These are phyloP conservation scores for Musa troglodytarum DNA, from an alignment of 176 grass and related monocot genomes.

Conservation along the genomic window DNA sequence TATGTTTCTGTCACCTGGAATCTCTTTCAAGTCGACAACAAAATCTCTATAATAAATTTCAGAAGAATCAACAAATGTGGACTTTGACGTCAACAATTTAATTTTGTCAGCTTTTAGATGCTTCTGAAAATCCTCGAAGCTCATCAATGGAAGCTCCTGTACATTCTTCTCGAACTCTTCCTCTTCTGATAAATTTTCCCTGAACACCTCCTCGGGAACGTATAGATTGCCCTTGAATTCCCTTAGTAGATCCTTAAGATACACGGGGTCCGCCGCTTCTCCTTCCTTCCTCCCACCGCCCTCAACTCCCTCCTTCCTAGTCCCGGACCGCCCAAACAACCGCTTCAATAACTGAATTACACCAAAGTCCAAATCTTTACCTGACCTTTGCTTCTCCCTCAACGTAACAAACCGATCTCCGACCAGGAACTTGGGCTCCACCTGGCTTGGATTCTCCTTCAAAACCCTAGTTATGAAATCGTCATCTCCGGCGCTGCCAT, in stretches of 20 bases:
- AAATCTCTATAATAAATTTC: slow-evolving; percentile 21
- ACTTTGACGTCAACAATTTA: slow-evolving; percentile 20
- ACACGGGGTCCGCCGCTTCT: background rate
- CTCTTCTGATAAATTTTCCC: slow-evolving; percentile 22
- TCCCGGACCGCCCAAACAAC: background rate
- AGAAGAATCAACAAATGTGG: background rate
- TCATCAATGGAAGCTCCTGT: slow-evolving; percentile 22
- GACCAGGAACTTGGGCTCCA: slow-evolving; percentile 31
- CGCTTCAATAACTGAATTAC: slow-evolving; percentile 4
- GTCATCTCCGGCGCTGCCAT: slow-evolving; percentile 5
- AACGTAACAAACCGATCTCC: slow-evolving; percentile 30
- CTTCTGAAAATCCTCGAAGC: slow-evolving; percentile 28
- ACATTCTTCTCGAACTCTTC: slow-evolving; percentile 22
- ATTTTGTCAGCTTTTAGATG: slow-evolving; percentile 24
- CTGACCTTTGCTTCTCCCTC: slow-evolving; percentile 26
- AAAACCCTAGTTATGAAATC: slow-evolving; percentile 31
- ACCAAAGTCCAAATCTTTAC: background rate
- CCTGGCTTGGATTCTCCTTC: slow-evolving; percentile 33
- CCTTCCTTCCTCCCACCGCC: background rate
- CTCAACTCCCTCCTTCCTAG: slow-evolving; percentile 7
- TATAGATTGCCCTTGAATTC: slow-evolving; percentile 27
- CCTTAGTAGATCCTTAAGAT: slow-evolving; percentile 26
- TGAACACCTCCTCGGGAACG: slow-evolving; percentile 29
- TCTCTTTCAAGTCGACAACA: slow-evolving; percentile 33
- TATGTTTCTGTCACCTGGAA: slow-evolving; percentile 27